Conservation (phyloP, 2,329 filamentous ascomycete genomes). For the Fusarium luffae region DNA sequence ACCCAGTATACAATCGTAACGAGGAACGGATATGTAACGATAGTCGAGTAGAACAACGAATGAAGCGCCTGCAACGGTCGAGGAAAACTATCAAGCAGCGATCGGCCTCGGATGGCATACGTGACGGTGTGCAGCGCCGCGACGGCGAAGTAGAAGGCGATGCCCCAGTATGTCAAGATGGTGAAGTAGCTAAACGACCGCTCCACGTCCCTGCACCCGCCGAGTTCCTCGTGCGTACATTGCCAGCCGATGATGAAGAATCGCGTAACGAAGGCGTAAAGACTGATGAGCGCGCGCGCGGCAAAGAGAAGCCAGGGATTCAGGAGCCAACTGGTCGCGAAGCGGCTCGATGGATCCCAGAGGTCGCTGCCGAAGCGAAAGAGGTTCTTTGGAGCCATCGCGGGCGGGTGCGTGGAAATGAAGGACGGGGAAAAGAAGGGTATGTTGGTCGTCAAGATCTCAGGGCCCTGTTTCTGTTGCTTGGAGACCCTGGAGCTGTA, state of each 20-base stretch:
- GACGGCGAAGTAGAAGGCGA: slow-evolving; percentile 81
- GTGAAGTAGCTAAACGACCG: slow-evolving; percentile 85
- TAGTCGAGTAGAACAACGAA: slow-evolving; percentile 70
- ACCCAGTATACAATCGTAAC: slow-evolving; percentile 79
- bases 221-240: slow-evolving; percentile 60
- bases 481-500: background rate
- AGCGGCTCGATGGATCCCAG: slow-evolving; percentile 71
- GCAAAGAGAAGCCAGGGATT: slow-evolving; percentile 70
- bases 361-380: slow-evolving; percentile 56
- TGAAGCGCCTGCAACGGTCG: slow-evolving; percentile 73
- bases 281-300: slow-evolving; percentile 64
- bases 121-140: slow-evolving; percentile 74
- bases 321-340: slow-evolving; percentile 86
- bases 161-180: slow-evolving; percentile 81
- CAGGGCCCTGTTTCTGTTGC: background rate
- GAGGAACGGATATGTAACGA: slow-evolving; percentile 73
- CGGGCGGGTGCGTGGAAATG: background rate
- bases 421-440: background rate
- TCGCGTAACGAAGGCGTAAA: slow-evolving; percentile 77
- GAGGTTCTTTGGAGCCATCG: slow-evolving; percentile 42
- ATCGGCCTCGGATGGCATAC: slow-evolving; percentile 67
- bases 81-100: slow-evolving; percentile 70
- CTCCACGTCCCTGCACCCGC: slow-evolving; percentile 59
- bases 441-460: background rate
- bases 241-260: slow-evolving; percentile 76